Evolutionary conservation across 2,329 filamentous ascomycete species (phyloP), one percentile per base, ranked within the genome.

Genomic region (Raffaelea albimanens): DNA sequence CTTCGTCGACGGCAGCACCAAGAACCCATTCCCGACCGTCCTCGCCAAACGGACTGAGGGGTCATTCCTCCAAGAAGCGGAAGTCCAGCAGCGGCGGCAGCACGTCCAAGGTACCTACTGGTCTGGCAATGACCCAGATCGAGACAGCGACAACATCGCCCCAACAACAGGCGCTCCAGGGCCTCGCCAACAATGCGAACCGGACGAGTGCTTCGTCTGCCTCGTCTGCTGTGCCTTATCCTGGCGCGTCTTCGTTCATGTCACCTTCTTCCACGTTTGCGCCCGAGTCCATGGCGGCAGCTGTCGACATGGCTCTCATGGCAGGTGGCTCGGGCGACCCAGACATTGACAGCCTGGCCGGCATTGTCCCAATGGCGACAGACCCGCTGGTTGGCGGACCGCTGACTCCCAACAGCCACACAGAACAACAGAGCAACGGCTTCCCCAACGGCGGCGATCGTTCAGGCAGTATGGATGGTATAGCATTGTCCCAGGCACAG

Each of bases 121-220:
- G 78, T 16, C 66, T 95, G 56, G 77, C 83, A 8, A 95, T 95
- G 89, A 95, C 89, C 2, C 80, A 80, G 47, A 70, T 93, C 33
- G 85, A 93, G 55, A 82, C n/a, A n/a, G n/a, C n/a, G n/a, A n/a
- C n/a, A n/a, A n/a, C 78, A 2, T 68, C 64, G 14, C 46, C 50
- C 3, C 75, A 56, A 59, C 68, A 57, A 58, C 66, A 52, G 55
- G 59, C 47, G 58, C 61, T 54, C 58, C 66, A 56, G 53, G 63
- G 48, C 60, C 18, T 65, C 49, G 5, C 56, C 8, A 19, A 38
- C 47, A 45, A 48, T 50, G 34, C 42, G 59, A 58, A 53, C 52
- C 54, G 49, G 44, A 53, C 58, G 8, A 38, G 29, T 16, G 51
- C 59, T 5, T 53, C 61, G 10, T 66, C 72, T 14, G 56, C 66